A percentile compares a stretch with the other conserved stretches of the same genome.
Conservation (phyloP, 768 basidiomycete species). For the Kwoniella dendrophila region DNA sequence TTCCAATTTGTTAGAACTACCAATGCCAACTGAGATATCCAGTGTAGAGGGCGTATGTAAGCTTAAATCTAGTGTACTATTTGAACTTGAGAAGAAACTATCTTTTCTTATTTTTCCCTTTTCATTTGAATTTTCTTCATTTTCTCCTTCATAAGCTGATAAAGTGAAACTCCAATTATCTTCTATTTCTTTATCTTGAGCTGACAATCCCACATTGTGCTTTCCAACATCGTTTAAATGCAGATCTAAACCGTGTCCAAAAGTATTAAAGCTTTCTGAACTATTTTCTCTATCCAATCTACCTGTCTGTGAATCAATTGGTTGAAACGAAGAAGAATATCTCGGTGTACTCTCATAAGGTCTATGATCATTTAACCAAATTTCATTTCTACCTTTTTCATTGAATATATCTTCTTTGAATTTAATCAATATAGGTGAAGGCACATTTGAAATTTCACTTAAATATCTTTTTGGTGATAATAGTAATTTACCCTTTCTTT, state of each 20-base stretch:
- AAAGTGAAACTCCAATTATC: constrained; percentile 31
- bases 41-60: constrained; percentile 1
- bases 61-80: not conserved
- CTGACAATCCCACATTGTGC: not conserved
- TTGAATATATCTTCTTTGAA: constrained; percentile 32
- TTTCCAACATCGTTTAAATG: not conserved
- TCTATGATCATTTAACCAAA: not conserved
- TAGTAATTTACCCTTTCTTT: not conserved
- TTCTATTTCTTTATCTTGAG: constrained; percentile 16
- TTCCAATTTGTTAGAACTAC: not conserved
- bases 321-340: too few relatives aligned
- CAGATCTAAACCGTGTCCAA: constrained; percentile 5
- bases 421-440: constrained; percentile 27
- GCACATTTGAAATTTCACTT: constrained; percentile 9
- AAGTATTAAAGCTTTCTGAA: constrained; percentile 11
- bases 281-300: constrained; percentile 20
- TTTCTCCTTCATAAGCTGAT: constrained; percentile 31
- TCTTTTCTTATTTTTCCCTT: constrained; percentile 9
- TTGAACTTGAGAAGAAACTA: constrained; percentile 16
- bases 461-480: constrained; percentile 19
- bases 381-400: constrained; percentile 6
- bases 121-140: not conserved
- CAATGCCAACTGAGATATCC: not conserved
- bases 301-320: not conserved
- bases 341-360: not conserved